phyloP scores from a whole-genome alignment of 106 monocot genomes.

The Gastrodia elata region DNA sequence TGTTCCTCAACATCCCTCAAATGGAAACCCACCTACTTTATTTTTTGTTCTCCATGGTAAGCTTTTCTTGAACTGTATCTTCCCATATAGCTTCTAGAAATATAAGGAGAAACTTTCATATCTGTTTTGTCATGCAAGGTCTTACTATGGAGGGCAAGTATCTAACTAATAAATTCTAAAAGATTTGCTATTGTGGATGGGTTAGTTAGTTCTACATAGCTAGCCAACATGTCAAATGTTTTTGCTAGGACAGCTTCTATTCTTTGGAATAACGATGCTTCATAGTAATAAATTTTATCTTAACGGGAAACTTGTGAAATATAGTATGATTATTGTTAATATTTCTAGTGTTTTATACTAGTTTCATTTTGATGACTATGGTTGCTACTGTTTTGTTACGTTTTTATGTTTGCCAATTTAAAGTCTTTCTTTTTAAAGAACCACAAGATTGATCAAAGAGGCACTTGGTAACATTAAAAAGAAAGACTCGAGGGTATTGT shows the following conservation, averaged over 20 bases:
- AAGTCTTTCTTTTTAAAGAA: no score
- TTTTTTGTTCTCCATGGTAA: conserved; percentile 84
- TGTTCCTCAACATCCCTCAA: conserved; percentile 87
- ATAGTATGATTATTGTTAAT: not conserved
- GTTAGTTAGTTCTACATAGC: not conserved
- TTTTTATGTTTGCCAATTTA: no score
- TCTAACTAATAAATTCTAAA: not conserved
- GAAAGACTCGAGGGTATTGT: no score
- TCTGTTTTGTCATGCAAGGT: not conserved
- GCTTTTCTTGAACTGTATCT: not conserved
- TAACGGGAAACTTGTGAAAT: not conserved
- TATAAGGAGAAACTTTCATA: not conserved
- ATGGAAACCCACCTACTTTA: conserved; percentile 95
- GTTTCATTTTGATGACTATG: no score
- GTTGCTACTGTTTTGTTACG: no score
- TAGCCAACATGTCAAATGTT: not conserved
- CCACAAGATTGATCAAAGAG: no score
- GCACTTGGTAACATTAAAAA: no score
- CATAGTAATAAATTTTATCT: not conserved
- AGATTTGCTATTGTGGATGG: not conserved
- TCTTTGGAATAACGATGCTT: not conserved
- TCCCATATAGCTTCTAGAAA: not conserved
- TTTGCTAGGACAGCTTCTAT: not conserved
- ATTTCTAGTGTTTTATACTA: no score
- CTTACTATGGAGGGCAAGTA: not conserved